Evolutionary conservation across 768 basidiomycete species (phyloP), one percentile per base, ranked within the genome.

Genomic region (Kwoniella pini): DNA sequence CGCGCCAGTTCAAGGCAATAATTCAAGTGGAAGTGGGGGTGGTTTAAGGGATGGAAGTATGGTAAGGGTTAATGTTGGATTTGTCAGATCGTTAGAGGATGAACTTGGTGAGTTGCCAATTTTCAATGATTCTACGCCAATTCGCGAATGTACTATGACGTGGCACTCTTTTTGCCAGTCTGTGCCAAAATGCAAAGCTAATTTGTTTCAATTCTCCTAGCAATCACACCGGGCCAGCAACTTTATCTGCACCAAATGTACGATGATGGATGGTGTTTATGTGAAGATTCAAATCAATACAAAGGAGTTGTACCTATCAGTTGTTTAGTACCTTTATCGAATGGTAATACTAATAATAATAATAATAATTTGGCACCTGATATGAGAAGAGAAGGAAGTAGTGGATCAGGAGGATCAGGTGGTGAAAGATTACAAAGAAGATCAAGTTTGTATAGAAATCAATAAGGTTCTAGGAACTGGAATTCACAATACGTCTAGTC

Each of bases 201-300:
- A 44, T 43, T 31, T 27, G 21, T 12, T 15, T 36, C 19, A 2
- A 9, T 4, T 19, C 6, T 39, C 5, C 19, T 58, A 75, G 77
- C 72, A 17, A 75, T 78, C 59, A 57, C 64, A 0, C 75, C 74
- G 7, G 71, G 67, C 19, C 75, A 78, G 54, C 71, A 72, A 45
- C 68, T 78, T 39, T 74, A 66, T 57, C 69, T 78, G 3, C 72
- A 76, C 61, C 70, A 61, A 26, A 68, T 65, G 27, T 78, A 78
- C 64, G 77, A 78, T 57, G 77, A 78, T 60, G 77, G 77, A 3
- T 78, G 77, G 77, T 67, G 64, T 24, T 60, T 78, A 7, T 78
- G 77, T 51, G 73, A 76, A 66, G 70, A 76, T 43, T 64, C 67
- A 36, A 62, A 63, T 28, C 63, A 66, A 48, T 67, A 66, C 52